Base-by-base conservation (phyloP, 2,329 filamentous ascomycete genomes). In the Ophidiomyces ophidiicola region DNA sequence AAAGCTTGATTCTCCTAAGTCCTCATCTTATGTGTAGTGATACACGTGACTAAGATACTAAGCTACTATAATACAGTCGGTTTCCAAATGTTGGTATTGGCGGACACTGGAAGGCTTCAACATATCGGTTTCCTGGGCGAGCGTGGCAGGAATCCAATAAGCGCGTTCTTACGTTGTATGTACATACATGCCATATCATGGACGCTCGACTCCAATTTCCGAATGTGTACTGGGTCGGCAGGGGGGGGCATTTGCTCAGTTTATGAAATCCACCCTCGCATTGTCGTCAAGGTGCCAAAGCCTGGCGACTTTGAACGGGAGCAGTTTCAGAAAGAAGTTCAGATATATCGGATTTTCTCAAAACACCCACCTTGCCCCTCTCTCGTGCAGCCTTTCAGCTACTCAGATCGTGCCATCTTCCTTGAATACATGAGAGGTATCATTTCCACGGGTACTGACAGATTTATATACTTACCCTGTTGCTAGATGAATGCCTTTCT, bases 361-460 rank as follows among this genome's bases (percentile, higher is more conserved):
- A 45, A 35, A 34, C 25, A 48, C 29, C 45, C 42, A 3, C 47
- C 44, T 6, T 55, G 48, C 11, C 46, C 49, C 1, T 55, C 39
- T 21, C 28, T 56, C 1, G 44, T 56, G 11, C 45, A 50, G 32
- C 54, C 45, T 41, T 55, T 55, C 32, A 34, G 35, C 36, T 46
- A 36, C 31, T 25, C 48, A 6, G 24, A 35, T 7, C 49, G 41
- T 12, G 47, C 52, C n/a, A 51, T 56, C 29, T 56, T 53, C 32
- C 50, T 56, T 2, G 50, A 56, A 41, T 56, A 53, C 11, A 51
- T 53, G 48, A 49, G 48, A 53, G 51, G 48, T 54, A 35, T 26
- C 32, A 36, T 8, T 21, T 14, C 38, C 15, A 43, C 25, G 7
- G 14, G 25, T n/a, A 32, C 18, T 31, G 29, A 14, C 41, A 4